Conservation (phyloP, 108 stramenopile genomes). For the Pseudonitzschia pungens region DNA sequence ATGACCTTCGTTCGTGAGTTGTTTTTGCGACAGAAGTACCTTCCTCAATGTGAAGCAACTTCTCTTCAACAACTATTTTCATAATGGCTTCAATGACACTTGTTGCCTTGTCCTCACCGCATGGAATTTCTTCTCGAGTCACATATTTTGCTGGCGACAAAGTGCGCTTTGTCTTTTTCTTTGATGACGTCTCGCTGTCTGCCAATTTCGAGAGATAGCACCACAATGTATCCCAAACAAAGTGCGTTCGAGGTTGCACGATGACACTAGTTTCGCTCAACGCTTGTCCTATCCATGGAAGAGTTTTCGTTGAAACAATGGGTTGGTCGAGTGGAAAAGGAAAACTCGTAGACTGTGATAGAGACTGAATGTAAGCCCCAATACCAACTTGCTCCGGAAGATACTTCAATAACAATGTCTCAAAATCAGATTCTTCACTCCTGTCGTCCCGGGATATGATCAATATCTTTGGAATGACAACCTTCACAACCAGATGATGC, state of each 20-base stretch:
- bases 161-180: slow-evolving; percentile 15
- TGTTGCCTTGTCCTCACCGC: slow-evolving; percentile 26
- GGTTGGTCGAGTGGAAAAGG: slow-evolving; percentile 53
- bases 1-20: slow-evolving; percentile 62
- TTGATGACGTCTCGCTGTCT: slow-evolving; percentile 22
- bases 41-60: slow-evolving; percentile 38
- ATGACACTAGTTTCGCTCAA: slow-evolving; percentile 60
- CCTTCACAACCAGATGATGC: slow-evolving; percentile 37
- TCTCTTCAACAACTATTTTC: slow-evolving; percentile 52
- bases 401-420: slow-evolving; percentile 36
- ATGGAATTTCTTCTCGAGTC: slow-evolving; percentile 34
- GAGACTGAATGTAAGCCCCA: slow-evolving; percentile 58
- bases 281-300: slow-evolving; percentile 43
- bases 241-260: slow-evolving; percentile 72
- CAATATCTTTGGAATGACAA: slow-evolving; percentile 60
- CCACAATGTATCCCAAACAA: slow-evolving; percentile 85
- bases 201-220: slow-evolving; percentile 49
- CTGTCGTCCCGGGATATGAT: slow-evolving; percentile 10
- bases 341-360: slow-evolving; percentile 17
- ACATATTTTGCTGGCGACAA: slow-evolving; percentile 3
- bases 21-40: slow-evolving; percentile 36
- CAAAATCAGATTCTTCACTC: slow-evolving; percentile 18
- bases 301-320: slow-evolving; percentile 50
- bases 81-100: slow-evolving; percentile 53
- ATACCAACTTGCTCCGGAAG: slow-evolving; percentile 70